Percentiles rank a stretch among this genome's conserved stretches.
Conservation (phyloP, 2,329 filamentous ascomycete genomes). For the Lasiodiplodia sp. region DNA sequence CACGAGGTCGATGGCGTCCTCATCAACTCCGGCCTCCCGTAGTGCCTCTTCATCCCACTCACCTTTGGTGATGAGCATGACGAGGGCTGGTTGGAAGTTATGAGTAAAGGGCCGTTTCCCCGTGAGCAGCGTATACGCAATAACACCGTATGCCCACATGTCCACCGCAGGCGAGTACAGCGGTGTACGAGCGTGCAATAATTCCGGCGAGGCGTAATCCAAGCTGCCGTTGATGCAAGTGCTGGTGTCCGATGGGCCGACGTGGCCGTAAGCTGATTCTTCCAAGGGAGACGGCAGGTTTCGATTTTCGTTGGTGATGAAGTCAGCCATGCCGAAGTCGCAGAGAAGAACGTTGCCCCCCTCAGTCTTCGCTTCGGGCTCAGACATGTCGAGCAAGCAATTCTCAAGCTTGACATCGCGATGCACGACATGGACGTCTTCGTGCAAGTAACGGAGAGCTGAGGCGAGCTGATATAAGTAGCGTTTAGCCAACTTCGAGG, state of each 20-base stretch:
- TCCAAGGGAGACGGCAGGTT: conserved; percentile 56
- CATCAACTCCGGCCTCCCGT: conserved; percentile 50
- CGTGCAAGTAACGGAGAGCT: conserved; percentile 71
- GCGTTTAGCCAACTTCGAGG: conserved; percentile 60
- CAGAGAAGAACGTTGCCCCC: conserved; percentile 68
- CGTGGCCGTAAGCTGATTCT: conserved; percentile 47
- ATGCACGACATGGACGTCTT: conserved; percentile 71
- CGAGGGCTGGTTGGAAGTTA: conserved; percentile 64
- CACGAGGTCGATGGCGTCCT: conserved; percentile 63
- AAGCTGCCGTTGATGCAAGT: conserved; percentile 67
- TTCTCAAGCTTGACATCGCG: conserved; percentile 75
- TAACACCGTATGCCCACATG: conserved; percentile 72
- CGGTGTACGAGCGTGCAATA: conserved; percentile 47
- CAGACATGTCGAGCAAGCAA: conserved; percentile 66
- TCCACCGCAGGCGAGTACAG: conserved; percentile 65
- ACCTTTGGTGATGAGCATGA: conserved; percentile 65
- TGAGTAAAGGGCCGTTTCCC: conserved; percentile 70
- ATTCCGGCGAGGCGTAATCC: conserved; percentile 61
- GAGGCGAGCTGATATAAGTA: conserved; percentile 70
- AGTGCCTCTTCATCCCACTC: conserved; percentile 64
- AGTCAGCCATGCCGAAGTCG: conserved; percentile 75
- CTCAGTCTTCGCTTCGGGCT: conserved; percentile 54
- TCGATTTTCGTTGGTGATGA: conserved; percentile 64
- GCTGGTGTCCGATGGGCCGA: conserved; percentile 63
- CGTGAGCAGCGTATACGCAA: conserved; percentile 67